Evolutionary conservation across 2,329 filamentous ascomycete genomes (phyloP).

Genomic region (Fusarium caatingaense): DNA sequence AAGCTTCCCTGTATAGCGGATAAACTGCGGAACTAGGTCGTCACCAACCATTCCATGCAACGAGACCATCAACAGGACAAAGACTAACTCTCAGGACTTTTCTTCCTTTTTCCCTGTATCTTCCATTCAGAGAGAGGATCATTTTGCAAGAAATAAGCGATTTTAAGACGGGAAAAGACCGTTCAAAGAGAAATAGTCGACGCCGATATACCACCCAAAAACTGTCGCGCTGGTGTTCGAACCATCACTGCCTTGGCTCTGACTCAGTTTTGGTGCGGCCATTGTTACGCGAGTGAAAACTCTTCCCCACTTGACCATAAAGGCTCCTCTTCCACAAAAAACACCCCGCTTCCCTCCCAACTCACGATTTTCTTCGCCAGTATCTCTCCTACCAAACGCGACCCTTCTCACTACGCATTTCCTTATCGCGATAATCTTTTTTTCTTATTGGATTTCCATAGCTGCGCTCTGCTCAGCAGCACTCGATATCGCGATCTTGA

Average conservation of each 20-base stretch:
- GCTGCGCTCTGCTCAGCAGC: not conserved
- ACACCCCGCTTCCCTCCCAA: conserved; percentile 40
- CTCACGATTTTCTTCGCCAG: conserved; percentile 42
- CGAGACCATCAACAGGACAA: not conserved
- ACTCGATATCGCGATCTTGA: not conserved
- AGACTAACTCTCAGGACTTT: not conserved
- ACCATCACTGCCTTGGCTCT: conserved; percentile 40
- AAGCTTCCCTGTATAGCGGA: not conserved
- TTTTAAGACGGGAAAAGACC: not conserved
- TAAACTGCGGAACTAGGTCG: conserved; percentile 21
- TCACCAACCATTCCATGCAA: conserved; percentile 23
- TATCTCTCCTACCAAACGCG: conserved; percentile 34
- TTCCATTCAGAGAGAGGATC: not conserved
- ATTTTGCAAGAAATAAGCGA: not conserved
- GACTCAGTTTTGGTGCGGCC: conserved; percentile 33
- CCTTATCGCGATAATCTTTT: conserved; percentile 37
- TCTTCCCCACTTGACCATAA: conserved; percentile 50
- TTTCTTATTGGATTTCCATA: not conserved
- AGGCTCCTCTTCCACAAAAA: conserved; percentile 24
- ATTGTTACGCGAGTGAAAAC: conserved; percentile 22
- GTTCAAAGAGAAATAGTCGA: not conserved
- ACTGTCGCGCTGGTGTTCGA: conserved; percentile 41
- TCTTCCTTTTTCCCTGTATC: not conserved
- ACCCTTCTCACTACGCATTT: conserved; percentile 2
- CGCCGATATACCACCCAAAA: conserved; percentile 14